Percentiles rank a stretch among this genome's conserved stretches.
Conservation (phyloP, 1,284 basidiomycete genomes). For the Sporisorium sorghi region DNA sequence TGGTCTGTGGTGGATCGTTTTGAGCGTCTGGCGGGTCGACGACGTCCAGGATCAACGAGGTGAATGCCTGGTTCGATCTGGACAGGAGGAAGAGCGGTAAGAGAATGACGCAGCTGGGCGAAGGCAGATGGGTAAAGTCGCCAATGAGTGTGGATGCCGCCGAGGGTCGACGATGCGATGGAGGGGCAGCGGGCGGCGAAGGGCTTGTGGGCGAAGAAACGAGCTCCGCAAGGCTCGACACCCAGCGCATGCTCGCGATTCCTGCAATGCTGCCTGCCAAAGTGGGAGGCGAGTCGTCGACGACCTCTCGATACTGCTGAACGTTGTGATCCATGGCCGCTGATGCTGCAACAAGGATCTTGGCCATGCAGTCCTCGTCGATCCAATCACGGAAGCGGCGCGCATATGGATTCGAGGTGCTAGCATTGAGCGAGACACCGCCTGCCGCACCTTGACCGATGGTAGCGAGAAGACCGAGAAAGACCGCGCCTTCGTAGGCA, state of each 20-base stretch:
- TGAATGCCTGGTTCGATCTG: conserved; percentile 54
- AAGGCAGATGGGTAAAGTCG: conserved; percentile 44
- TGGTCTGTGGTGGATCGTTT: background rate
- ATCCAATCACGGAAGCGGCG: conserved; percentile 55
- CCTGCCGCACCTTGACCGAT: conserved; percentile 52
- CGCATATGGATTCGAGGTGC: conserved; percentile 52
- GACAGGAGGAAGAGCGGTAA: conserved; percentile 54
- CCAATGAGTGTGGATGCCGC: conserved; percentile 14
- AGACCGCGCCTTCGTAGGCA: conserved; percentile 57
- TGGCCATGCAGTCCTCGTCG: conserved; percentile 52
- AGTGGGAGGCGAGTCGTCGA: conserved; percentile 45
- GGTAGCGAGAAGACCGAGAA: conserved; percentile 61
- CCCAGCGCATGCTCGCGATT: conserved; percentile 48
- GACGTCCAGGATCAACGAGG: conserved; percentile 34
- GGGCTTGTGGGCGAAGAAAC: conserved; percentile 23
- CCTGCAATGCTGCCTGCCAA: conserved; percentile 39
- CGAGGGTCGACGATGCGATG: conserved; percentile 11
- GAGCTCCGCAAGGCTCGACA: conserved; percentile 32
- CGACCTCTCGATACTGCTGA: conserved; percentile 32
- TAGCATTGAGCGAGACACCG: conserved; percentile 36
- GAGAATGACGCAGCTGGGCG: conserved; percentile 38
- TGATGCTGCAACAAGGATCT: conserved; percentile 34
- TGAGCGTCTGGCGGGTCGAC: conserved; percentile 8
- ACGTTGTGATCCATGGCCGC: conserved; percentile 38
- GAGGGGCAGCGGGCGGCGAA: background rate